Conservation (phyloP, 2,329 filamentous ascomycete genomes). For the Colletotrichum paranaense region DNA sequence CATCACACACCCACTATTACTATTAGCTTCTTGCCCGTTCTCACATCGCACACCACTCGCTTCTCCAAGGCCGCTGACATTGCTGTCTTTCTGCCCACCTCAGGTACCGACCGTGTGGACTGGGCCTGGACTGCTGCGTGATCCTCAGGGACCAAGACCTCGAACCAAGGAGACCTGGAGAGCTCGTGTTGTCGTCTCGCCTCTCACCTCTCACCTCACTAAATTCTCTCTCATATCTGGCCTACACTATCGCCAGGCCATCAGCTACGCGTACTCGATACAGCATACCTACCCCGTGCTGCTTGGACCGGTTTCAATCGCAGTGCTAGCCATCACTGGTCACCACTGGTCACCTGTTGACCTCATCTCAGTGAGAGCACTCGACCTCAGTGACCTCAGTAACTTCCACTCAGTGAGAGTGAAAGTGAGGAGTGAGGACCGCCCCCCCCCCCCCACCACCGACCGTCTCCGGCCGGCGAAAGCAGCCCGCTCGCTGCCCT, state of each 20-base stretch:
- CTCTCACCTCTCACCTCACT: not conserved
- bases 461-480: not conserved
- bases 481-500: not conserved
- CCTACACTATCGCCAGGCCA: not conserved
- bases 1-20: not conserved
- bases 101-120: constrained; percentile 30
- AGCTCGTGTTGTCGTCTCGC: not conserved
- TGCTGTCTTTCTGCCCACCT: constrained; percentile 2
- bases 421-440: not conserved
- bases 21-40: not conserved
- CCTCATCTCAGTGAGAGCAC: not conserved
- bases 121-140: constrained; percentile 25
- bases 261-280: not conserved
- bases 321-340: not conserved
- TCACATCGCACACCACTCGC: not conserved
- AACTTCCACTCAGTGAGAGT: not conserved
- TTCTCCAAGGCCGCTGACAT: constrained; percentile 1
- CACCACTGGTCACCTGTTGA: not conserved
- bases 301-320: not conserved
- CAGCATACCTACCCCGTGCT: too few relatives aligned
- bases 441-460: not conserved
- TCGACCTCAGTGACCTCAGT: too few relatives aligned
- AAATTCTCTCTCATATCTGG: not conserved
- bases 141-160: not conserved
- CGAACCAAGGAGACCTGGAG: too few relatives aligned